phyloP scores from a whole-genome alignment of 352 stramenopile species.

The Plasmopara halstedii region DNA sequence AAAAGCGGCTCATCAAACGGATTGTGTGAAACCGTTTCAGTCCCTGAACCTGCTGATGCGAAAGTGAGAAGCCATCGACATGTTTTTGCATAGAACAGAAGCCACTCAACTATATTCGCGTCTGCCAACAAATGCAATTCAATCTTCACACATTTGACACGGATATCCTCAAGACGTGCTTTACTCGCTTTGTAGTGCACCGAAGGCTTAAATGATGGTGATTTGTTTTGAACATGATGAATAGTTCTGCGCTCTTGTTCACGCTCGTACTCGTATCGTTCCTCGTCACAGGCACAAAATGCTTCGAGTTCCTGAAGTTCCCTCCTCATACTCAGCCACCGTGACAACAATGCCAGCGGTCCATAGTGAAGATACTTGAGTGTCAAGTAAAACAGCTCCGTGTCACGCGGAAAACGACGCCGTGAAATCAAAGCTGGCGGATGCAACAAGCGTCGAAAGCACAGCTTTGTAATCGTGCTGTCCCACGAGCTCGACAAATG shows the following conservation, averaged over 20 bases:
- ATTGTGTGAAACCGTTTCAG: conserved; percentile 21
- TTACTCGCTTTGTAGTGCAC: conserved; percentile 59
- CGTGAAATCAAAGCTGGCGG: conserved; percentile 49
- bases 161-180: conserved; percentile 39
- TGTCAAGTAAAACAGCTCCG: conserved; percentile 56
- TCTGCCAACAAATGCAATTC: conserved; percentile 53
- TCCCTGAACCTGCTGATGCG: conserved; percentile 5
- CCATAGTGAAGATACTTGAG: conserved; percentile 63
- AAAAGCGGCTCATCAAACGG: conserved; percentile 34
- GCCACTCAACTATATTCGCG: conserved; percentile 44
- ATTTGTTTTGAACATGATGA: background rate
- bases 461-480: conserved; percentile 15
- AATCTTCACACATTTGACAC: conserved; percentile 35
- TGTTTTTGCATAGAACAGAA: conserved; percentile 45
- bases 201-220: conserved; percentile 30
- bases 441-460: conserved; percentile 37
- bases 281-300: conserved; percentile 59
- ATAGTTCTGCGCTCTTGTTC: background rate
- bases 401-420: conserved; percentile 38
- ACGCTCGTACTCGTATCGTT: conserved; percentile 19
- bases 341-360: conserved; percentile 46
- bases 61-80: conserved; percentile 50
- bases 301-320: conserved; percentile 54
- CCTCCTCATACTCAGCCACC: conserved; percentile 40
- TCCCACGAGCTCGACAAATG: conserved; percentile 19